Base-by-base conservation (phyloP, 306 rosid species). In the Lathyrus oleraceus region DNA sequence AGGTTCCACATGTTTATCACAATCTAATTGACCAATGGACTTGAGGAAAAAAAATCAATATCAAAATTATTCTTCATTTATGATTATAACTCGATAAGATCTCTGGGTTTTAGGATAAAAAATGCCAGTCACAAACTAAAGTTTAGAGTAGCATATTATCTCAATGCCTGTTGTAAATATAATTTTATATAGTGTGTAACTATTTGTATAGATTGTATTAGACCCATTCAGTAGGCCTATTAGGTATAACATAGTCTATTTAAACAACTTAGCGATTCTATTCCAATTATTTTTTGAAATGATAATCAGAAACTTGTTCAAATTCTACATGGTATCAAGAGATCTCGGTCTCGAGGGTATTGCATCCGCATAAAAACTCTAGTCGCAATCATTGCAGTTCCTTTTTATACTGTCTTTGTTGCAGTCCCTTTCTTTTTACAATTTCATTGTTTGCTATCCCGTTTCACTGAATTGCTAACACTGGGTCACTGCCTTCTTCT, bases 71-170 rank as follows among this genome's bases (percentile, higher is more conserved):
- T 60, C 25, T 35, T 60, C 43, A 16, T 42, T 47, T 36, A 28
- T 47, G 67, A 49, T 23, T 57, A 16, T 47, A 61, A 51, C 28
- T 62, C 21, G 5, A 19, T 1, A 44, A 67, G 28, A 72, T 20
- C 52, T 38, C 23, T 4, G 58, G 25, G 59, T 52, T 61, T 74
- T 63, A 23, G 77, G 56, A 45, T 6, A 56, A 73, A 52, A 38
- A 11, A 16, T 56, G 71, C 35, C 51, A 32, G 21, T 27, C 68
- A 56, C 19, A 48, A 40, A 67, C 65, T 53, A 61, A 72, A 54
- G 21, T 20, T 38, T 49, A 60, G 54, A 17, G 45, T 14, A 62
- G 53, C 60, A 74, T 17, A 73, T 52, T 35, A 51, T 59, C 8
- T 19, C 67, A 32, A n/a, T 45, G 16, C 51, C 8, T 14, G 3